A percentile compares a stretch with the other conserved stretches of the same genome.
These are phyloP conservation scores for Dactylellina haptotyla DNA, from an alignment of 2,329 filamentous ascomycete genomes.

Conservation along the genomic window DNA sequence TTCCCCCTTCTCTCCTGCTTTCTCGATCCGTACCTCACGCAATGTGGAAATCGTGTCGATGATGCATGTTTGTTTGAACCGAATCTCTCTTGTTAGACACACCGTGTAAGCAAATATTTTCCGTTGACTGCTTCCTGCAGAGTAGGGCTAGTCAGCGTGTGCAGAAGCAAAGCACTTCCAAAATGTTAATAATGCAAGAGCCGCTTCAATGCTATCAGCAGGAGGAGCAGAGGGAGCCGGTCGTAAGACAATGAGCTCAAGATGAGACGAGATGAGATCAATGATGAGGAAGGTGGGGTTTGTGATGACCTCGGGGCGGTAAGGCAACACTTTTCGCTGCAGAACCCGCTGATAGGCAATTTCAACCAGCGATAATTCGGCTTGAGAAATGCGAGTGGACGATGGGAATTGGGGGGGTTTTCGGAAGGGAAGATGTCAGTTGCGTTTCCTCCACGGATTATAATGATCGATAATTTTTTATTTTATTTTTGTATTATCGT, in stretches of 20 bases:
- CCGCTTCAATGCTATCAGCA: constrained; percentile 3
- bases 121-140: constrained; percentile 35
- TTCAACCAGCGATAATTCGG: not conserved
- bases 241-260: constrained; percentile 30
- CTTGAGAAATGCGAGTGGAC: no score
- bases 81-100: constrained; percentile 14
- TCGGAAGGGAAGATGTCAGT: no score
- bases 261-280: constrained; percentile 42
- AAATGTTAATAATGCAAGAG: constrained; percentile 3
- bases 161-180: not conserved
- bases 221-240: constrained; percentile 2
- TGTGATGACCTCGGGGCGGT: not conserved
- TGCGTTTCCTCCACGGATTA: no score
- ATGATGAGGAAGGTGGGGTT: constrained; percentile 47
- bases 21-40: constrained; percentile 22
- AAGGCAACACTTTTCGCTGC: constrained; percentile 6
- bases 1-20: constrained; percentile 2
- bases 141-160: constrained; percentile 24
- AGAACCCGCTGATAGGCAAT: not conserved
- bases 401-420: no score
- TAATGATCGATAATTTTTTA: no score
- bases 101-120: not conserved
- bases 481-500: not conserved
- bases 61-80: constrained; percentile 42
- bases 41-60: constrained; percentile 52